These are phyloP conservation scores for Cubamyces sp. DNA, from an alignment of 768 basidiomycete genomes.

Conservation along the genomic window DNA sequence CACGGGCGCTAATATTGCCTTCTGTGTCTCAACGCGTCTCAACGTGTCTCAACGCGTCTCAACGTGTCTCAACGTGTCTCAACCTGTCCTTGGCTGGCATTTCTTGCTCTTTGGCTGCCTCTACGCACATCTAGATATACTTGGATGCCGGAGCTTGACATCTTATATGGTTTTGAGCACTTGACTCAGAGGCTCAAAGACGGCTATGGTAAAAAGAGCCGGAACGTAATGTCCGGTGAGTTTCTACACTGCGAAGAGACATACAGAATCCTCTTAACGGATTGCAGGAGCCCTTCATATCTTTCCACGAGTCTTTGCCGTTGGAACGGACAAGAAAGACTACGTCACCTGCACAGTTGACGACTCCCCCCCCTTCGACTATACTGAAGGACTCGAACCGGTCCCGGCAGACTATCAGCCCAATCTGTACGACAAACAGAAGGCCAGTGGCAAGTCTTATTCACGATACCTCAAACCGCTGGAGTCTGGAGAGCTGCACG, in stretches of 20 bases:
- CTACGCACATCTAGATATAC: not conserved
- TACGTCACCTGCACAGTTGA: not conserved
- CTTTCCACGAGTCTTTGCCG: not conserved
- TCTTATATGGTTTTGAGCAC: conserved; percentile 1
- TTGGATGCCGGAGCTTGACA: conserved; percentile 4
- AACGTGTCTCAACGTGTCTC: too few species aligned
- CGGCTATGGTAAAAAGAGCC: not conserved
- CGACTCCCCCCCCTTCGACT: not conserved
- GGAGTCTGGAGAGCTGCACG: not conserved
- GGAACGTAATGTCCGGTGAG: not conserved
- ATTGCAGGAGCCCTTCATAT: not conserved
- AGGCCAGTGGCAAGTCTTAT: not conserved
- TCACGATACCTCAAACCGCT: not conserved
- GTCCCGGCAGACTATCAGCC: not conserved
- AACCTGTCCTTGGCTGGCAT: too few species aligned
- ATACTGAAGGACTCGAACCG: not conserved
- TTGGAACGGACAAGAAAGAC: not conserved
- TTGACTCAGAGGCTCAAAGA: not conserved
- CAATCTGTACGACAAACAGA: not conserved
- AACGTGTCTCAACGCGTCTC: too few species aligned
- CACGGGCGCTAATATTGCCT: too few species aligned
- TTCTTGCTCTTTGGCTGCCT: too few species aligned
- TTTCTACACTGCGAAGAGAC: too few species aligned
- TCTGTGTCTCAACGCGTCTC: too few species aligned
- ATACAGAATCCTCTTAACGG: not conserved